A percentile compares a stretch with the other conserved stretches of the same genome.
phyloP scores from a whole-genome alignment of 1,284 basidiomycete genomes.

The Boletellus deceptivus region DNA sequence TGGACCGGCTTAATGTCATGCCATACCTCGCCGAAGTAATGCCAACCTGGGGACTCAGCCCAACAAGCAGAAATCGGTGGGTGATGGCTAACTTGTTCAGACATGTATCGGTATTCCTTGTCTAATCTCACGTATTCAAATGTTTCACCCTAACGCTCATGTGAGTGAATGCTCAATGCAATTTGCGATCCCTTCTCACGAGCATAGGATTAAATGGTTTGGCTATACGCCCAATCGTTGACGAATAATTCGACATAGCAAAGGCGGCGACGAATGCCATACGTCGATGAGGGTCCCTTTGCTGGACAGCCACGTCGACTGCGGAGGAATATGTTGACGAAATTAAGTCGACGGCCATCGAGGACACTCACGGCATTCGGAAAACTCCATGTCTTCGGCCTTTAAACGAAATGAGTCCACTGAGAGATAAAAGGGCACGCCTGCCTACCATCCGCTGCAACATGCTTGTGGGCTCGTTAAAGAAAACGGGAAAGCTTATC shows the following conservation, averaged over 20 bases:
- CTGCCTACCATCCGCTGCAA: constrained; percentile 72
- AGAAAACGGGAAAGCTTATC: constrained; percentile 95
- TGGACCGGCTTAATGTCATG: background rate
- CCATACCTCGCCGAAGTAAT: constrained; percentile 87
- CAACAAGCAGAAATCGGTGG: constrained; percentile 98
- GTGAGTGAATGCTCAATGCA: constrained; percentile 1
- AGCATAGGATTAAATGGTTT: constrained; percentile 95
- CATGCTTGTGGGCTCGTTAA: constrained; percentile 98
- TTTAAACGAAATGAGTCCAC: constrained; percentile 24
- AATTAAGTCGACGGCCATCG: background rate
- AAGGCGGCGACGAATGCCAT: constrained; percentile 96
- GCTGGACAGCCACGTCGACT: constrained; percentile 84
- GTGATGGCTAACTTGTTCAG: constrained; percentile 96
- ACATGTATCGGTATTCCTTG: constrained; percentile 89
- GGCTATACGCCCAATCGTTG: constrained; percentile 92
- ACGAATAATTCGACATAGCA: constrained; percentile 98
- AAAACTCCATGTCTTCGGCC: constrained; percentile 96
- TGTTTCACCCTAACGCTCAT: constrained; percentile 63
- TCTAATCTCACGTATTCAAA: constrained; percentile 93
- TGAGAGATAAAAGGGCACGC: background rate
- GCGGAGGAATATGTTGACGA: constrained; percentile 1
- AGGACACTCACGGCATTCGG: constrained; percentile 74
- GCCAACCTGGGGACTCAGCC: constrained; percentile 87
- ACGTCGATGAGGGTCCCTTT: constrained; percentile 77
- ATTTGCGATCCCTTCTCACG: constrained; percentile 36